These are phyloP conservation scores for Pythium vanterpoolii DNA, from an alignment of 352 stramenopile genomes.

Conservation along the genomic window DNA sequence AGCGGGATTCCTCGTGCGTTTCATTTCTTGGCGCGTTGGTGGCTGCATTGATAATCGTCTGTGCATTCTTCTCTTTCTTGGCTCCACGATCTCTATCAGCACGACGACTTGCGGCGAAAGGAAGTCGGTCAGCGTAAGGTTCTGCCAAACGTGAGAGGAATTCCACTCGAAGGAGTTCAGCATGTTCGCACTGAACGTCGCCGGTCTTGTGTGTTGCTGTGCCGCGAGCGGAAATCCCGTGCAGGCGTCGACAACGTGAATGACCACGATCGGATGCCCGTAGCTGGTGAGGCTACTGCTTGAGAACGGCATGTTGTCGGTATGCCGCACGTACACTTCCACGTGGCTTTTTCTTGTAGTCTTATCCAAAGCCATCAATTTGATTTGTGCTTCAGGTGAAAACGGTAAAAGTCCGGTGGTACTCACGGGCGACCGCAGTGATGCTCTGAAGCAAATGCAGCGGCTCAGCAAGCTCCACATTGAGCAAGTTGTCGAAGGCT, in stretches of 20 bases:
- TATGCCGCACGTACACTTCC: constrained; percentile 37
- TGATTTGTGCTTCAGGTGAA: not conserved
- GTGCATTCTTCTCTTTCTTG: constrained; percentile 1
- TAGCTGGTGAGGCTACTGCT: constrained; percentile 25
- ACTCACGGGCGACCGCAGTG: constrained; percentile 3
- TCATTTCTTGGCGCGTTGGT: not conserved
- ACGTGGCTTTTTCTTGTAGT: constrained; percentile 25
- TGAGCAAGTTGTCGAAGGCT: not conserved
- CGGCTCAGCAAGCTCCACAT: constrained; percentile 1
- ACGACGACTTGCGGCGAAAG: constrained; percentile 40
- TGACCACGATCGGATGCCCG: constrained; percentile 31
- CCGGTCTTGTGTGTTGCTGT: constrained; percentile 23
- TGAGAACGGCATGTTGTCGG: constrained; percentile 52
- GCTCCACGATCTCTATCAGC: constrained; percentile 59
- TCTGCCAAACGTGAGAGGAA: not conserved
- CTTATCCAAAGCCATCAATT: constrained; percentile 4
- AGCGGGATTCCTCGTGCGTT: not conserved
- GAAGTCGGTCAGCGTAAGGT: constrained; percentile 23
- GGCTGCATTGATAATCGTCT: not conserved
- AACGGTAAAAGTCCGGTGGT: constrained; percentile 2
- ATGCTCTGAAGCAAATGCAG: constrained; percentile 9
- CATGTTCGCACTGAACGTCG: not conserved
- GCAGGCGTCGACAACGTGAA: constrained; percentile 53
- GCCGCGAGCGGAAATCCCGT: constrained; percentile 39
- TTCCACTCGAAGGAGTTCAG: constrained; percentile 48